Evolutionary conservation across 495 filamentous ascomycete genomes (phyloP), one percentile per base, ranked within the genome.

Genomic region (Hamigera avellanea): DNA sequence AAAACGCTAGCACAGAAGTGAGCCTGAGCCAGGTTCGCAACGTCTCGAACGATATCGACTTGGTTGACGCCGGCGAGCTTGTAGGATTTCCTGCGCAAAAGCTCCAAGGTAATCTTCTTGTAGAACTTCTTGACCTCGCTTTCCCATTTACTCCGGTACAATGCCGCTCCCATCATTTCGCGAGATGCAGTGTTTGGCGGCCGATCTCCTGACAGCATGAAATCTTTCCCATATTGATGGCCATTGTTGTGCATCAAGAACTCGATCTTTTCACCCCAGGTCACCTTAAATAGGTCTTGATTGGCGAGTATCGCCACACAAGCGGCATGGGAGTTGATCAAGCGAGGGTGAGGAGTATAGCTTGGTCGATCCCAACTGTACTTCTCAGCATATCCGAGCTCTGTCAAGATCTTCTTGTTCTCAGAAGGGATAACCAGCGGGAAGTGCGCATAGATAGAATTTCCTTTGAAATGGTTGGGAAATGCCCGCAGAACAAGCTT

Each of bases 1-100:
- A 78, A 81, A 19, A 84, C 47, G 30, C 69, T 71, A 6, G 76
- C 62, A 41, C 66, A 67, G 49, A 80, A 74, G 37, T 78, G 71
- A 32, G 73, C 64, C 32, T 75, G 67, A 2, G 67, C 69, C 7
- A 80, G 47, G 39, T 80, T 81, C 37, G 72, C 71, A 30, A 83
- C 52, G 48, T 81, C 73, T 28, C 69, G 69, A 25, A 77, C 68
- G 36, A 86, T 73, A 35, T 77, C 76, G 33, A 75, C 66, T 40
- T 83, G 77, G 30, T 70, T 70, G 32, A 64, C 49, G 2, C 59
- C 59, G 3, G 65, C 71, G n/a, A 80, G 50, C 27, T 62, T 53
- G 44, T 67, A 68, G 4, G 62, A 63, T 21, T 70, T 64, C 14
- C 59, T 48, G 27, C 64, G 44, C 33, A 80, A 49, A 6, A 78